phyloP scores from a whole-genome alignment of 805 yeast genomes.

The Candida takata region DNA sequence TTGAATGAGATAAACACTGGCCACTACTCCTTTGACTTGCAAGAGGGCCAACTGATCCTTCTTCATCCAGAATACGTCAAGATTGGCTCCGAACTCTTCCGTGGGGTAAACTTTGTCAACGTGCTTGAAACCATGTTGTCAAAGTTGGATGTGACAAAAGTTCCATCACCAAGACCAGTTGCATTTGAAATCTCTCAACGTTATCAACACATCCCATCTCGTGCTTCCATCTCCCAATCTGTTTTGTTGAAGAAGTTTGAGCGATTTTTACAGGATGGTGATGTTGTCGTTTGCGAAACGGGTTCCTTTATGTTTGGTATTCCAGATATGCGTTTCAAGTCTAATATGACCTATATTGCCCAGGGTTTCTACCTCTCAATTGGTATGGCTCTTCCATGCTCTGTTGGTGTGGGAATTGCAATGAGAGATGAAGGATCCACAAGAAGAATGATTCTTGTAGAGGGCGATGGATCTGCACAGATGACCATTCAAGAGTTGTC shows the following conservation, averaged over 20 bases:
- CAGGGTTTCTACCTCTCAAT: constrained; percentile 80
- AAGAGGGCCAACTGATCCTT: constrained; percentile 35
- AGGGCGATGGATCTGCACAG: constrained; percentile 94
- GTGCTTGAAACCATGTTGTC: constrained; percentile 39
- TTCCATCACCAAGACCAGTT: constrained; percentile 16
- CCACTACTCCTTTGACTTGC: constrained; percentile 44
- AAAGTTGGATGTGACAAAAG: constrained; percentile 26
- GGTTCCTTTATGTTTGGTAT: constrained; percentile 78
- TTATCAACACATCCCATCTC: constrained; percentile 20
- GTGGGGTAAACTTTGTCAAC: constrained; percentile 41
- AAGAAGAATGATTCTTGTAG: constrained; percentile 61
- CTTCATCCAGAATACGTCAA: constrained; percentile 49
- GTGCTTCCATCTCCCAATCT: constrained; percentile 39
- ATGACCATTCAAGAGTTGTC: constrained; percentile 87
- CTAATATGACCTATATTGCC: constrained; percentile 42
- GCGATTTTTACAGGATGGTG: constrained; percentile 48
- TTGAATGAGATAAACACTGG: constrained; percentile 68
- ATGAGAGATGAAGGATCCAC: constrained; percentile 42
- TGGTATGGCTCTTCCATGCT: constrained; percentile 83
- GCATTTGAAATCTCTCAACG: constrained; percentile 15
- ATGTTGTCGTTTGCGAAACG: constrained; percentile 72
- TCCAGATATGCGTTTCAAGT: constrained; percentile 59
- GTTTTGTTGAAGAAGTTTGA: constrained; percentile 35
- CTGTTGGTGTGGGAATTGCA: constrained; percentile 78
- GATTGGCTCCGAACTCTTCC: constrained; percentile 35